Percentiles rank a stretch among this genome's conserved stretches.
Conservation (phyloP, 2,329 filamentous ascomycete species). For the Penicillium sclerotiorum region DNA sequence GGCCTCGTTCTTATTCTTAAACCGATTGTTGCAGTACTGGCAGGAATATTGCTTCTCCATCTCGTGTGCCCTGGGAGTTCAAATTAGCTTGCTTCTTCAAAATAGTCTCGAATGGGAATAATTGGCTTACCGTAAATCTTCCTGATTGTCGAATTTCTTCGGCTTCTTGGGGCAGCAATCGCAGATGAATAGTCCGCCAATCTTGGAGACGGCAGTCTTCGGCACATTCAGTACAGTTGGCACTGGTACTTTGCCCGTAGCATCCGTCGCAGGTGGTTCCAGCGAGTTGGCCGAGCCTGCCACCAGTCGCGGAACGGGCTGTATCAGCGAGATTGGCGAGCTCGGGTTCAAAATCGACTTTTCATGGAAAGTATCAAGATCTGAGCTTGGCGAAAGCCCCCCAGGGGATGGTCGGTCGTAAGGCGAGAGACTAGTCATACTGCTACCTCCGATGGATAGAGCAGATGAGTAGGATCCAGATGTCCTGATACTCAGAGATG, state of each 20-base stretch:
- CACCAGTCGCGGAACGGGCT: constrained; percentile 39
- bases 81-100: constrained; percentile 10
- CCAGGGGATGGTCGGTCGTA: constrained; percentile 64
- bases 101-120: no score
- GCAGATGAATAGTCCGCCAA: constrained; percentile 70
- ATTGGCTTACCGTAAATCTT: constrained; percentile 74
- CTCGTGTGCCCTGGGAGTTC: constrained; percentile 71
- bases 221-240: constrained; percentile 35
- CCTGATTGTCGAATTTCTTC: constrained; percentile 85
- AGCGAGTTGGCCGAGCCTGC: constrained; percentile 39
- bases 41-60: constrained; percentile 97
- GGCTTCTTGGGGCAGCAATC: constrained; percentile 97
- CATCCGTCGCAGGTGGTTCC: constrained; percentile 43
- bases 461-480: constrained; percentile 64
- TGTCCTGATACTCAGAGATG: constrained; percentile 63
- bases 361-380: constrained; percentile 56
- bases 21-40: constrained; percentile 87
- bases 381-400: constrained; percentile 60
- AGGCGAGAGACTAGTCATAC: constrained; percentile 66
- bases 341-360: constrained; percentile 53
- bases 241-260: constrained; percentile 53
- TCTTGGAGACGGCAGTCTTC: constrained; percentile 45
- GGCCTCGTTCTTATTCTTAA: constrained; percentile 99
- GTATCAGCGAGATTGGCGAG: constrained; percentile 47
- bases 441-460: constrained; percentile 63